Conservation (phyloP, 495 filamentous ascomycete genomes). For the Neurospora sp. region DNA sequence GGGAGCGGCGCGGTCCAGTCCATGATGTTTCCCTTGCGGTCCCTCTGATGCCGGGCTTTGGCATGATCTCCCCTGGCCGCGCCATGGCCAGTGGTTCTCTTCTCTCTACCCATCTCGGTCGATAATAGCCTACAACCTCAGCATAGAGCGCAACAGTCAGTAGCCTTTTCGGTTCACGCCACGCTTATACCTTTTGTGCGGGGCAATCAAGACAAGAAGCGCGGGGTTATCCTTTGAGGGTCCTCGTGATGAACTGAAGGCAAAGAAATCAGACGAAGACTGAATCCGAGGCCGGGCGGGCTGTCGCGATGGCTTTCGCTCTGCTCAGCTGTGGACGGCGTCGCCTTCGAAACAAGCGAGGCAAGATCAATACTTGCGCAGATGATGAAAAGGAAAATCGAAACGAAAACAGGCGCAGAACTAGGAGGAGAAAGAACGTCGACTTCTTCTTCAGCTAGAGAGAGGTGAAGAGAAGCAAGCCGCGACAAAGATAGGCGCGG, state of each 20-base stretch:
- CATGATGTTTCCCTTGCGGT: slow-evolving; percentile 15
- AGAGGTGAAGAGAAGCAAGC: not conserved
- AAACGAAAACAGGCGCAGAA: not conserved
- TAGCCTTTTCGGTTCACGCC: not conserved
- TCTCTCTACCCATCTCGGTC: slow-evolving; percentile 23
- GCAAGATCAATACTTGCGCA: not conserved
- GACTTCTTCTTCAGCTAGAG: not conserved
- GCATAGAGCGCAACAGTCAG: slow-evolving; percentile 1
- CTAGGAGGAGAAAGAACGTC: not conserved
- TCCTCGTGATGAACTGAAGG: not conserved
- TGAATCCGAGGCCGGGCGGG: not conserved
- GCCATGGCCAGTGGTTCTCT: slow-evolving; percentile 12
- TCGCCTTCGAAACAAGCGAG: not conserved
- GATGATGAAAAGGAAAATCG: not conserved
- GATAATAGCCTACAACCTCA: not conserved
- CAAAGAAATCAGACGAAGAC: not conserved
- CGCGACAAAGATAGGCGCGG: not conserved
- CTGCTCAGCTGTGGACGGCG: not conserved
- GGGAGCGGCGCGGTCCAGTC: slow-evolving; percentile 25
- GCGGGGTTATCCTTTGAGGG: not conserved
- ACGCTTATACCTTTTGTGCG: not conserved
- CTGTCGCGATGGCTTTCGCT: not conserved
- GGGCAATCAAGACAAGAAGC: not conserved
- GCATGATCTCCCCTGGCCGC: slow-evolving; percentile 17
- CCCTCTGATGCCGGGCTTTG: slow-evolving; percentile 25